Evolutionary conservation across 495 filamentous ascomycete species (phyloP), one percentile per base, ranked within the genome.

Genomic region (Immersiella caudata): DNA sequence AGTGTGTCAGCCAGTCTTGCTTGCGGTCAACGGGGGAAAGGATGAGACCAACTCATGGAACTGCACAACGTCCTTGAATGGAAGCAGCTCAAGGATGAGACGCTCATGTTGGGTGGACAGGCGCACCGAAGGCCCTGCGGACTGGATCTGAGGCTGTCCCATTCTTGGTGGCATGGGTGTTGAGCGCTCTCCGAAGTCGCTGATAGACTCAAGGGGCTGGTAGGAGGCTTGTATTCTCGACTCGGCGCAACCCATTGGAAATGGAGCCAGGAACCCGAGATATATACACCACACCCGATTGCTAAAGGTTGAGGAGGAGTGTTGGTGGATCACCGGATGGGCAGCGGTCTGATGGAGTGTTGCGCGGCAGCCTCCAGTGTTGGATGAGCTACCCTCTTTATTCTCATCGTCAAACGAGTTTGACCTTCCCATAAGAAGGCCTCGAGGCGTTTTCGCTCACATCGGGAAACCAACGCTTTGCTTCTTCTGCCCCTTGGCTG

Each of bases 11-110:
- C 20, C 52, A 21, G 27, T 12, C 29, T 40, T 5, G 40, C 16
- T 20, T n/a, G 22, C 6, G 11, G 9, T 20, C 1, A 16, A 27
- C 14, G 46, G 8, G 9, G 0, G 0, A 21, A 16, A 26, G 40
- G 16, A 20, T 25, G 21, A 24, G 0, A 54, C 67, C 9, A 66
- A 72, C 72, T 74, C 73, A 18, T 73, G 72, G 62, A 77, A 76
- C 64, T 73, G 67, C 20, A 36, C 20, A 18, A n/a, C 20, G 20
- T 71, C 70, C 20, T 75, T 71, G 65, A 74, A 70, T n/a, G 73
- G 73, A n/a, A 76, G 68, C 25, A 74, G 70, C 68, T 75, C 73
- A 57, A 77, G 70, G 57, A 77, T 68, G 3, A 77, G 70, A n/a
- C 75, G 75, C 62, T 77, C 71, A 46, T 77, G 73, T 65, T 76